phyloP scores from a whole-genome alignment of 352 stramenopile species.

The Elongisporangium undulatum region DNA sequence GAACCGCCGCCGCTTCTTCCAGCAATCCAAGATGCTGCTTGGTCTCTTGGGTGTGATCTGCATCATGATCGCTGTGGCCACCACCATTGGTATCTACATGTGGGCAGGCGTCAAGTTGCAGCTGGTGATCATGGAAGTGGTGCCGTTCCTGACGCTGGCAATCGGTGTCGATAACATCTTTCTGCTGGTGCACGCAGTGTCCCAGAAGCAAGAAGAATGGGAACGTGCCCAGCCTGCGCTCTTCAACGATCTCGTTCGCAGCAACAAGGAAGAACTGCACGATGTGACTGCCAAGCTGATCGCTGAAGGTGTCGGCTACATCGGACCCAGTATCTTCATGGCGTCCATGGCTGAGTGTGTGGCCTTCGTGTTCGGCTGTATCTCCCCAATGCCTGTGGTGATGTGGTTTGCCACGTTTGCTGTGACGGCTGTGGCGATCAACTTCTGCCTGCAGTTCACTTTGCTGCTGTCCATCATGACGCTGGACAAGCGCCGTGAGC shows the following conservation, averaged over 20 bases:
- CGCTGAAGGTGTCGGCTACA: slow-evolving; percentile 36
- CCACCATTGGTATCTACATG: slow-evolving; percentile 61
- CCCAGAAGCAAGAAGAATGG: slow-evolving; percentile 37
- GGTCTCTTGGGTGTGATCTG: slow-evolving; percentile 54
- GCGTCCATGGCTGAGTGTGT: slow-evolving; percentile 45
- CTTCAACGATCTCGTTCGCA: slow-evolving; percentile 36
- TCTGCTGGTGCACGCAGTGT: slow-evolving; percentile 55
- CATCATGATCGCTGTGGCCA: slow-evolving; percentile 51
- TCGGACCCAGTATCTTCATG: slow-evolving; percentile 67
- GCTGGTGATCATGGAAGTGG: slow-evolving; percentile 68
- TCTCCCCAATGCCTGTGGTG: slow-evolving; percentile 59
- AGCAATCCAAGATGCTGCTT: slow-evolving; percentile 48
- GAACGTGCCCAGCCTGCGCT: slow-evolving; percentile 24
- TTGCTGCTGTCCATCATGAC: slow-evolving; percentile 55
- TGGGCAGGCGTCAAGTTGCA: slow-evolving; percentile 59
- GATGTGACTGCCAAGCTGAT: slow-evolving; percentile 33
- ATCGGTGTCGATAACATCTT: slow-evolving; percentile 77
- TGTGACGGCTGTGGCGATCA: slow-evolving; percentile 48
- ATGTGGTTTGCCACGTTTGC: slow-evolving; percentile 65
- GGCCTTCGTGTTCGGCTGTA: slow-evolving; percentile 54
- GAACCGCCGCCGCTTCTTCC: slow-evolving; percentile 31
- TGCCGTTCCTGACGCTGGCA: slow-evolving; percentile 59
- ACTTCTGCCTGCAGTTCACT: slow-evolving; percentile 62
- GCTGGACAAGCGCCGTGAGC: slow-evolving; percentile 55
- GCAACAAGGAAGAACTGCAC: slow-evolving; percentile 23